Evolutionary conservation across 164 flowering plant species (phyloP).

Genomic region (Magnolia changhungtana): DNA sequence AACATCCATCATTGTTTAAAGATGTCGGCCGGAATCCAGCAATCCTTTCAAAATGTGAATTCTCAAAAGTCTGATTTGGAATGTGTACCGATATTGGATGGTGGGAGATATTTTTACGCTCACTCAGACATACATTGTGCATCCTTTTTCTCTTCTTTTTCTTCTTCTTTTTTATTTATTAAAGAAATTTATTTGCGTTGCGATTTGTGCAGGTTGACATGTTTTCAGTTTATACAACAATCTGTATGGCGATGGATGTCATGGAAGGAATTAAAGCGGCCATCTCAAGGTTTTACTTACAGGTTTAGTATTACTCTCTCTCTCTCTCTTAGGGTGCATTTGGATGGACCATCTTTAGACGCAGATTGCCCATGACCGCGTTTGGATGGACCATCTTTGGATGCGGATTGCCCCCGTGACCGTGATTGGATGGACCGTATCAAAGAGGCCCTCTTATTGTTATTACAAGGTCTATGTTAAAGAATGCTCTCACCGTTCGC

Average conservation of each 20-base stretch:
- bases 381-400: too few relatives aligned
- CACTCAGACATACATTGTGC: not conserved
- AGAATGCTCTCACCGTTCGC: too few relatives aligned
- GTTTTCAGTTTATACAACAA: constrained; percentile 28
- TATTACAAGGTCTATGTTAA: too few relatives aligned
- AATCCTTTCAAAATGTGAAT: not conserved
- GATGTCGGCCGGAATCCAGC: too few relatives aligned
- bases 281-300: constrained; percentile 18
- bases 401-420: too few relatives aligned
- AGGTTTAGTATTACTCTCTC: constrained; percentile 29
- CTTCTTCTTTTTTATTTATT: too few relatives aligned
- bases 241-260: constrained; percentile 34
- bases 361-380: too few relatives aligned
- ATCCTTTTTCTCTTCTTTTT: not conserved
- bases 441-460: not conserved
- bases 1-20: too few relatives aligned
- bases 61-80: not conserved
- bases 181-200: not conserved
- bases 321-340: not conserved
- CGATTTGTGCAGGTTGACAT: constrained; percentile 1
- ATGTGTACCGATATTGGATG: not conserved
- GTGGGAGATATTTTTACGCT: not conserved
- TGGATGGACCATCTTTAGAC: too few relatives aligned
- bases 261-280: constrained; percentile 40
- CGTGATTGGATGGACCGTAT: not conserved